Base-by-base conservation (phyloP, 2,329 filamentous ascomycete species). In the Aspergillus chevalieri region DNA sequence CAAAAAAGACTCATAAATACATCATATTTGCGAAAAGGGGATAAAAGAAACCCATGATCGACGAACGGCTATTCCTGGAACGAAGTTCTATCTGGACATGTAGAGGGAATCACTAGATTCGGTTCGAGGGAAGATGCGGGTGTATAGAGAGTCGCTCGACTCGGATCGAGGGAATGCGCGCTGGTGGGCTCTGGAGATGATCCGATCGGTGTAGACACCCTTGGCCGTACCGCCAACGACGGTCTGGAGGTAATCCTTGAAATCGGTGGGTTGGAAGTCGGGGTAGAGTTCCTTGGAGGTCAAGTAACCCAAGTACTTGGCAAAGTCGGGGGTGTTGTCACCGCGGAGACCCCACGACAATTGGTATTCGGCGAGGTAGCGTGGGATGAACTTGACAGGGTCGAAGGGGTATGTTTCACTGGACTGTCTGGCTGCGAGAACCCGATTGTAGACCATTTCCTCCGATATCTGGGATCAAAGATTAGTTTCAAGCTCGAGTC, bases 291-390 rank as follows among this genome's bases (percentile, higher is more conserved):
- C 74, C 55, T 74, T 75, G 28, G 67, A 71, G 47, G 73, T 67
- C 15, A 81, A 51, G 58, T 82, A 81, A 2, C 78, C 78, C 4
- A 83, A 65, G 52, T 81, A 81, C 45, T 70, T 66, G 9, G 80
- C 80, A 52, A 74, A 69, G 48, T 78, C 74, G 0, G 74, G 76
- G 8, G 67, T 75, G 59, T 81, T 81, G 53, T 84, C 79, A 1
- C 73, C 75, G 1, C 78, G 69, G 19, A 81, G 57, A 14, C 69
- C 72, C 69, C 69, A 75, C 0, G 72, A 75, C 33, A 74, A 58
- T 44, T 64, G 57, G 56, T 79, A 80, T 56, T 80, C 67, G 34
- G 65, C 65, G 28, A 67, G 57, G 24, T 68, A 65, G 4, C 63
- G 57, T 10, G 65, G 64, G 34, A 71, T 64, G 45, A 66, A 64